Evolutionary conservation across 345 rosid species (phyloP).

Genomic region (Dimocarpus longan): DNA sequence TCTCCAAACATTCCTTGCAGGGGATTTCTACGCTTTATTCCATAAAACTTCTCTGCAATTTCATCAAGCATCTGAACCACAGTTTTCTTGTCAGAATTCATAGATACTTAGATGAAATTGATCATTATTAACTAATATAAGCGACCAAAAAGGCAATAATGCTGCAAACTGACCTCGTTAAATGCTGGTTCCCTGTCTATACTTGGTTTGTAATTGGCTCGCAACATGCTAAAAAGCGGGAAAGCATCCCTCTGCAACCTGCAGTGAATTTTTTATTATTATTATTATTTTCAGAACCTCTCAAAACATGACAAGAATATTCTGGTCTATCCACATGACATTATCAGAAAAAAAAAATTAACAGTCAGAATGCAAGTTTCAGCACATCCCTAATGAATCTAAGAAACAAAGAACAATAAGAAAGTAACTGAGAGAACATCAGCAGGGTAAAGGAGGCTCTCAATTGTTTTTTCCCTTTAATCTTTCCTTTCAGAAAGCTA

Average conservation of each 20-base stretch:
- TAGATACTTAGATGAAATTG: background rate
- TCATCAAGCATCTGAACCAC: constrained; percentile 78
- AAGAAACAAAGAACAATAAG: background rate
- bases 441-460: background rate
- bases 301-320: background rate
- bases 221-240: constrained; percentile 89
- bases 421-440: background rate
- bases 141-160: background rate
- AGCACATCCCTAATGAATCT: background rate
- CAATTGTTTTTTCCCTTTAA: background rate
- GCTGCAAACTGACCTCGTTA: constrained; percentile 55
- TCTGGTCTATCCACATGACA: background rate
- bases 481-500: background rate
- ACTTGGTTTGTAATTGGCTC: constrained; percentile 64
- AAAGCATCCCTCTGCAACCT: constrained; percentile 94
- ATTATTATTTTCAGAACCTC: background rate
- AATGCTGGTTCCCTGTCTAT: constrained; percentile 87
- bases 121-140: background rate
- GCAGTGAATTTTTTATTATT: constrained; percentile 12
- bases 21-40: constrained; percentile 81
- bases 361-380: background rate
- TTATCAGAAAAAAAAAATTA: background rate
- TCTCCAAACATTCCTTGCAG: constrained; percentile 91
- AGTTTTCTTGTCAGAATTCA: constrained; percentile 21
- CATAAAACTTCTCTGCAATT: constrained; percentile 78